phyloP scores from a whole-genome alignment of 2,329 filamentous ascomycete genomes.

The Diaporthe vaccinii region DNA sequence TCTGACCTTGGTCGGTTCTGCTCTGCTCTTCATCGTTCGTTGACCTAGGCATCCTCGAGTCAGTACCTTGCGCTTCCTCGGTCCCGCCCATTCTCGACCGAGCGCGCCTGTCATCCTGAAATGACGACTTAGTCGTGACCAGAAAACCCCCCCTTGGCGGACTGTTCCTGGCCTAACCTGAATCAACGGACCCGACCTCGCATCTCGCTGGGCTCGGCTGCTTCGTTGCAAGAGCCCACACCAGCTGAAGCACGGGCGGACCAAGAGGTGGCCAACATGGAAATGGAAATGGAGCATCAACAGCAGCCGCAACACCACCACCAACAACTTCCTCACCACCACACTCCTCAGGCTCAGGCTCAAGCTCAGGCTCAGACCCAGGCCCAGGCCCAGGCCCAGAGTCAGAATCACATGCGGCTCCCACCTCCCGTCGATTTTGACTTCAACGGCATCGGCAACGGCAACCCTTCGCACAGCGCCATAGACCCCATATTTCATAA shows the following conservation, averaged over 20 bases:
- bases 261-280: constrained; percentile 31
- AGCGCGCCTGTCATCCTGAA: constrained; percentile 31
- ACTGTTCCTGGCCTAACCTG: constrained; percentile 36
- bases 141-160: constrained; percentile 17
- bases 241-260: constrained; percentile 16
- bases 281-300: constrained; percentile 20
- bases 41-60: constrained; percentile 32
- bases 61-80: constrained; percentile 29
- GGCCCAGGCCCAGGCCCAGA: constrained; percentile 45
- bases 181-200: constrained; percentile 29
- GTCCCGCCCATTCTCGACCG: constrained; percentile 16
- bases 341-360: background rate
- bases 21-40: background rate
- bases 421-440: constrained; percentile 47
- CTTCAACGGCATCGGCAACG: constrained; percentile 28
- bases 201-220: constrained; percentile 33
- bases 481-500: constrained; percentile 29
- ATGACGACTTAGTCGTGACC: constrained; percentile 35
- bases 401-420: constrained; percentile 62
- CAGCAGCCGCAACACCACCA: constrained; percentile 22
- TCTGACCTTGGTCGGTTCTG: background rate
- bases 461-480: constrained; percentile 16
- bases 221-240: constrained; percentile 8
- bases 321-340: background rate
- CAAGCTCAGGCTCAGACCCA: constrained; percentile 1